Conservation (phyloP, 1,139 yeast genomes). For the Geotrichum phurueaensis region DNA sequence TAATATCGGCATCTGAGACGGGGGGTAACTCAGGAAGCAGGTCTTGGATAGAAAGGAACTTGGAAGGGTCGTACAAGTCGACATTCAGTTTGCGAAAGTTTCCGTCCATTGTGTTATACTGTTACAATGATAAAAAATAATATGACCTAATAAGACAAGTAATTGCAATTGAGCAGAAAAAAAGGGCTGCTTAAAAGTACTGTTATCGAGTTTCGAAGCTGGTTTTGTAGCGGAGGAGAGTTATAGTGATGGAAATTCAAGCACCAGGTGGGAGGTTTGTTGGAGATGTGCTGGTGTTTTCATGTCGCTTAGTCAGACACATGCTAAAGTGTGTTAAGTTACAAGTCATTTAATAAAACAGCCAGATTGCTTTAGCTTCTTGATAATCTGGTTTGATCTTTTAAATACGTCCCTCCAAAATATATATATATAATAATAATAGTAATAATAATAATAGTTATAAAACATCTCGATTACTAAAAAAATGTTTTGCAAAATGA, state of each 20-base stretch:
- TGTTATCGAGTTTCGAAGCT: background rate
- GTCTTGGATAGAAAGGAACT: conserved; percentile 58
- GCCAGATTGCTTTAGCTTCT: too few relatives aligned
- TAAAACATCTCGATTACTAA: too few relatives aligned
- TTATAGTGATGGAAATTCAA: background rate
- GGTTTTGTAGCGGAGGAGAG: background rate
- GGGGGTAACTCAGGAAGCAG: conserved; percentile 48
- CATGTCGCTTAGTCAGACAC: background rate
- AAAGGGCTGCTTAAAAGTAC: background rate
- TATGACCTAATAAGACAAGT: background rate
- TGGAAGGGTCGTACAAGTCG: conserved; percentile 83
- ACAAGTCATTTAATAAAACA: background rate
- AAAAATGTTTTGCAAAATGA: too few relatives aligned
- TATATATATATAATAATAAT: too few relatives aligned
- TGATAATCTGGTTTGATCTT: too few relatives aligned
- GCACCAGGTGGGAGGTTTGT: background rate
- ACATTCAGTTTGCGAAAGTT: conserved; percentile 74
- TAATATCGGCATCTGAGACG: conserved; percentile 49
- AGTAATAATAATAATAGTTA: too few relatives aligned
- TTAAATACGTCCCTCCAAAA: too few relatives aligned
- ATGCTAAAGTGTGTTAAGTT: background rate
- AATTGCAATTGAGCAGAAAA: background rate
- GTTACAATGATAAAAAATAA: too few relatives aligned
- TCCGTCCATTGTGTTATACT: conserved; percentile 16
- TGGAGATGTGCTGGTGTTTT: background rate